These are phyloP conservation scores for Diaporthe amygdali DNA, from an alignment of 2,329 filamentous ascomycete genomes.

Conservation along the genomic window DNA sequence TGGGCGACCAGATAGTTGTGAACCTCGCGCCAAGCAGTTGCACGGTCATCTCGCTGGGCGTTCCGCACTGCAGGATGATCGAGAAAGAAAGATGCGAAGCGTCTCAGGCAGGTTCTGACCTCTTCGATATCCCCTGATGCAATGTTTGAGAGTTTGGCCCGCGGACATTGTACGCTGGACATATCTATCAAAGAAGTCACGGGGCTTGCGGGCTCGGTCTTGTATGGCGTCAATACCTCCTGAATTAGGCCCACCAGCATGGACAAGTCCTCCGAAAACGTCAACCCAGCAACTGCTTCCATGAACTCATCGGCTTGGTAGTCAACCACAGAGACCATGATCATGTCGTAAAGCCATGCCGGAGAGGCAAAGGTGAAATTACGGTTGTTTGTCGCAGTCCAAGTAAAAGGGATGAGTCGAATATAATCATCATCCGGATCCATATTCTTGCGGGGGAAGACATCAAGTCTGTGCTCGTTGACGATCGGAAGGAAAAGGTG, in stretches of 20 bases:
- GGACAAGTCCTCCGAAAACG: not conserved
- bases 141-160: no score
- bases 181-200: no score
- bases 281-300: not conserved
- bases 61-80: no score
- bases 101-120: no score
- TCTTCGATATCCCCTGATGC: no score
- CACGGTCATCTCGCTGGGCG: no score
- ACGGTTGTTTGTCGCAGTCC: not conserved
- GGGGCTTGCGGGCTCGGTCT: constrained; percentile 11
- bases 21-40: no score
- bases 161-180: no score
- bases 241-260: not conserved
- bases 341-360: not conserved
- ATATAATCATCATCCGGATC: not conserved
- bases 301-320: not conserved
- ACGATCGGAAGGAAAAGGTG: not conserved
- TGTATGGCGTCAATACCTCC: not conserved
- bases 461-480: not conserved
- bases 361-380: not conserved
- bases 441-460: not conserved
- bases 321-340: not conserved
- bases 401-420: not conserved
- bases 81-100: no score
- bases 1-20: no score